Conservation (phyloP, 2,329 filamentous ascomycete species). For the Aspergillus pseudoviridinutans region DNA sequence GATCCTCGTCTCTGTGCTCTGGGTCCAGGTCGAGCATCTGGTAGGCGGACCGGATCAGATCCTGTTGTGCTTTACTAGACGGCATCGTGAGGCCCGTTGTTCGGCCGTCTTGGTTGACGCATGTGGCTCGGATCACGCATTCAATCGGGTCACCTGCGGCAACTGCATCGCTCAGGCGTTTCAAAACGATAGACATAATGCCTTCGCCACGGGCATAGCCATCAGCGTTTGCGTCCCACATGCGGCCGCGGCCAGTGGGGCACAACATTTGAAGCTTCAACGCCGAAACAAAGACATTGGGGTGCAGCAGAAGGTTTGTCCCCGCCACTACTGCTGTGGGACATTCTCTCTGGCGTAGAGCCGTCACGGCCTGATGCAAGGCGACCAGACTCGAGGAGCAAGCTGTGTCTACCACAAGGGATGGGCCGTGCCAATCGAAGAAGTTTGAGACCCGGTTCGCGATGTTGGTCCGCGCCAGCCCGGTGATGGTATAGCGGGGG, state of each 20-base stretch:
- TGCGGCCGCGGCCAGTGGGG: constrained; percentile 20
- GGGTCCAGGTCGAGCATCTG: background rate
- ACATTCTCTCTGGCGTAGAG: background rate
- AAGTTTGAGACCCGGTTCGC: background rate
- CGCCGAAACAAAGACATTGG: background rate
- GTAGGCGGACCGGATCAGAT: constrained; percentile 4
- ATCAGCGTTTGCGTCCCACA: constrained; percentile 24
- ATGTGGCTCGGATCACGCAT: constrained; percentile 23
- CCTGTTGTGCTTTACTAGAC: background rate
- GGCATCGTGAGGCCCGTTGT: constrained; percentile 2
- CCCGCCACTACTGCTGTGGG: background rate
- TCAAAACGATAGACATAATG: constrained; percentile 26
- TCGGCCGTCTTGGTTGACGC: constrained; percentile 21
- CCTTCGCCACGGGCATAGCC: constrained; percentile 32
- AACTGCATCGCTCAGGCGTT: constrained; percentile 24
- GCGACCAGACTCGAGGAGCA: background rate
- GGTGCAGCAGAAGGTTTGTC: background rate
- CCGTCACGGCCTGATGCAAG: background rate
- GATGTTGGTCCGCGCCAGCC: background rate
- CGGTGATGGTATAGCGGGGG: background rate
- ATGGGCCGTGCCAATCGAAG: background rate
- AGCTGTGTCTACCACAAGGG: background rate
- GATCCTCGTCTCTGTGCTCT: background rate
- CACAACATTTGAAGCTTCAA: constrained; percentile 22
- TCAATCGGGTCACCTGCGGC: constrained; percentile 26